phyloP scores from a whole-genome alignment of 371 early-diverging fungal genomes.

The Mortierella sp. region DNA sequence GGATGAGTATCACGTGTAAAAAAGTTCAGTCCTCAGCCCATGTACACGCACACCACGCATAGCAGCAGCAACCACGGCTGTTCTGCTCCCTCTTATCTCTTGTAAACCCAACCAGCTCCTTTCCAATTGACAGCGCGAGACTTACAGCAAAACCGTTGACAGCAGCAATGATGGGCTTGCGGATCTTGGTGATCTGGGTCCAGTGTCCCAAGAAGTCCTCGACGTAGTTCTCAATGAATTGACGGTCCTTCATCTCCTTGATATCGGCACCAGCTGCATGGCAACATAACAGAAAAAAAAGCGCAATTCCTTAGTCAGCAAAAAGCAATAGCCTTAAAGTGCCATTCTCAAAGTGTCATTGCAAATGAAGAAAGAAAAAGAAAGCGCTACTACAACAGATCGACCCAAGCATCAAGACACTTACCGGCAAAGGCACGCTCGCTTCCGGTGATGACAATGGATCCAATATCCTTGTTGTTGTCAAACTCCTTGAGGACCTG shows the following conservation, averaged over 20 bases:
- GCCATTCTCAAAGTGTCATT: too few species aligned
- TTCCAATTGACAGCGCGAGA: background rate
- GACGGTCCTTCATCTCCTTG: slow-evolving; percentile 95
- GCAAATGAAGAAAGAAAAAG: too few species aligned
- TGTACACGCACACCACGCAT: background rate
- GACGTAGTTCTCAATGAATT: slow-evolving; percentile 90
- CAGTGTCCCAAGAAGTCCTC: slow-evolving; percentile 94
- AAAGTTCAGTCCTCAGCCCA: background rate
- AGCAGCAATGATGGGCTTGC: slow-evolving; percentile 97
- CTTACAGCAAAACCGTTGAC: slow-evolving; percentile 97
- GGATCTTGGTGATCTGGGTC: slow-evolving; percentile 89
- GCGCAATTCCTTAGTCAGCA: slow-evolving; percentile 16
- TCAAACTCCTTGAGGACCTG: slow-evolving; percentile 88
- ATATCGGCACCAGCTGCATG: slow-evolving; percentile 96
- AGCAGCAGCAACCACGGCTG: background rate
- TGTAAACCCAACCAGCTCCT: too few species aligned
- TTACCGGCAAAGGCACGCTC: slow-evolving; percentile 96
- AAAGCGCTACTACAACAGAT: background rate
- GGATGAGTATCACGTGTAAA: slow-evolving; percentile 2
- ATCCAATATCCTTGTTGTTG: slow-evolving; percentile 83
- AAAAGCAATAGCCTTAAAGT: background rate
- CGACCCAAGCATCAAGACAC: background rate
- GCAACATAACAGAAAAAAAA: background rate
- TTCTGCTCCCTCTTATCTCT: too few species aligned
- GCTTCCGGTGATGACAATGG: slow-evolving; percentile 96